A percentile compares a stretch with the other conserved stretches of the same genome.
Conservation (phyloP, 176 grass and related monocot genomes). For the Aegilops speltoides region DNA sequence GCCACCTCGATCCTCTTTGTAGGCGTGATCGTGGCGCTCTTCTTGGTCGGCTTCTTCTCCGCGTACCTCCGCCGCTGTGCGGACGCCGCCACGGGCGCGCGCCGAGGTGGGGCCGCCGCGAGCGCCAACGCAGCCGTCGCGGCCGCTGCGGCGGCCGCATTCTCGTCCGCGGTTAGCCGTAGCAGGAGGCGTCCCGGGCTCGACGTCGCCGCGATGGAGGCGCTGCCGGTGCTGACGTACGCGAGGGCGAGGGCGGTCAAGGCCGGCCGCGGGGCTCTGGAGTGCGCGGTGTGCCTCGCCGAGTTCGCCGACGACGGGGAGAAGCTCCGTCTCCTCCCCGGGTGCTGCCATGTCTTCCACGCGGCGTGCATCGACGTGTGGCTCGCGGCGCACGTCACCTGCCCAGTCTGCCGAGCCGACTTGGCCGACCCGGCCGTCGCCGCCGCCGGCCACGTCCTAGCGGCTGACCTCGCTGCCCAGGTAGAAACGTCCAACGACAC, state of each 20-base stretch:
- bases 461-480: constrained; percentile 30
- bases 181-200: constrained; percentile 42
- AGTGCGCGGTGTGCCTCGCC: constrained; percentile 81
- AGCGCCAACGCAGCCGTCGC: constrained; percentile 16
- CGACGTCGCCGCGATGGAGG: constrained; percentile 43
- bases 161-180: neutral
- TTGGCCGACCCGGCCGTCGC: constrained; percentile 55
- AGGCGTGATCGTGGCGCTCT: constrained; percentile 52
- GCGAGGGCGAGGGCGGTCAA: constrained; percentile 54
- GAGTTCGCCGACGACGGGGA: constrained; percentile 67
- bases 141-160: constrained; percentile 18
- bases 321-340: constrained; percentile 67
- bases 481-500: neutral
- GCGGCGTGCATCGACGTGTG: constrained; percentile 70
- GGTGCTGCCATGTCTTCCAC: constrained; percentile 90
- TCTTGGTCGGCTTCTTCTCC: constrained; percentile 74
- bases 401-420: constrained; percentile 90
- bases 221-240: constrained; percentile 71
- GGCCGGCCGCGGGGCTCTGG: constrained; percentile 47
- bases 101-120: neutral
- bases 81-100: constrained; percentile 5
- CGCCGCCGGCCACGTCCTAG: constrained; percentile 38
- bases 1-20: constrained; percentile 48
- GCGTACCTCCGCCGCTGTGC: constrained; percentile 54
- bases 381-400: constrained; percentile 69